Evolutionary conservation across 2,329 filamentous ascomycete species (phyloP), one percentile per base, ranked within the genome.

Genomic region (Kalmusia sp.): DNA sequence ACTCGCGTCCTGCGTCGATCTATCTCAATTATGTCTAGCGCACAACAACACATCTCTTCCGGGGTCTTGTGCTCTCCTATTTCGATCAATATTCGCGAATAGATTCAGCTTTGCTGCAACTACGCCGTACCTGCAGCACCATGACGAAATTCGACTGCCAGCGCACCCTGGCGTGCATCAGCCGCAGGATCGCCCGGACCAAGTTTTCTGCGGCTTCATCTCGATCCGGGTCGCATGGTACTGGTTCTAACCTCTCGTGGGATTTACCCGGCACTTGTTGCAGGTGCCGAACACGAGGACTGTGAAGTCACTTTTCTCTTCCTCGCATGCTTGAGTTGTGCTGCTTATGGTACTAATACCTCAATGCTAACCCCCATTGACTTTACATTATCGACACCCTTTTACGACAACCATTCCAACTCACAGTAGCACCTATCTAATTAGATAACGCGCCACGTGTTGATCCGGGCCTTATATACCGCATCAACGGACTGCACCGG

Each of bases 151-250:
- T 38, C 31, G 25, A 45, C 38, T 46, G 47, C 51, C 34, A 44
- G 35, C 49, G 31, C 57, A 37, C 30, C 37, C 25, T 17, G 27
- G 17, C 25, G 44, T 49, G 46, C 15, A 38, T 38, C 39, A 38
- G 35, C 35, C 19, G 15, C 15, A 12, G 17, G 31, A 28, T 46
- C 19, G 44, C 44, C 46, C 28, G 22, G 52, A 48, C 52, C 58
- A 54, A 57, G 55, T 53, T 61, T 59, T 58, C 43, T 53, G 53
- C 56, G 49, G 40, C 56, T 50, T 55, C 57, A 48, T 40, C 49
- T 27, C 19, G 28, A 45, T 38, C 24, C 12, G 12, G 15, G 7
- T 28, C 7, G 38, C 12, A n/a, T 22, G 38, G 25, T 6, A n/a
- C 19, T 4, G 38, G 14, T 2, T 22, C 22, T 24, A 11, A 39